phyloP scores from a whole-genome alignment of 176 grass and related monocot genomes.

The Oryza rufipogon region DNA sequence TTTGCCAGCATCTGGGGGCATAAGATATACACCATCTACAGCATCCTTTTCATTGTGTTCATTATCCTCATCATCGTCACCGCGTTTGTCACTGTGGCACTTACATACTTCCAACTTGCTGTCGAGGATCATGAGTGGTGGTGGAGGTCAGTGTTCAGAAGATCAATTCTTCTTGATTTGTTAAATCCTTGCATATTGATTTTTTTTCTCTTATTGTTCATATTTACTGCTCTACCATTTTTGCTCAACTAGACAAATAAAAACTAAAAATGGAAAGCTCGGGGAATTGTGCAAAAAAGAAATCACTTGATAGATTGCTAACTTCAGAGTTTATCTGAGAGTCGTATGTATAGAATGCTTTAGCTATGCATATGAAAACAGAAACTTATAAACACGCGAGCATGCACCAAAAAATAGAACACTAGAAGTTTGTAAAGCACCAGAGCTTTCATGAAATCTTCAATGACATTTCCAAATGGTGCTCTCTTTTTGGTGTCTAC shows the following conservation, averaged over 20 bases:
- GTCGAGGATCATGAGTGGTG: conserved; percentile 97
- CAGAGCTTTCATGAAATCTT: conserved; percentile 8
- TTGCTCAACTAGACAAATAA: background rate
- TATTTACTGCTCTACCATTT: conserved; percentile 6
- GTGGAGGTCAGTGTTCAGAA: conserved; percentile 82
- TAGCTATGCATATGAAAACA: background rate
- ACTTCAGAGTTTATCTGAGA: background rate
- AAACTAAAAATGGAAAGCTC: conserved; percentile 11
- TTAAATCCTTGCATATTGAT: background rate
- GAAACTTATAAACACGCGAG: background rate
- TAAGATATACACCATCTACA: conserved; percentile 98
- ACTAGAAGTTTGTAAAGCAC: background rate
- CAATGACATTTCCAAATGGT: background rate
- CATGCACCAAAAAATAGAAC: background rate
- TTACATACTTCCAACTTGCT: conserved; percentile 95
- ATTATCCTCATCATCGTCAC: conserved; percentile 97
- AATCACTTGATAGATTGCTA: conserved; percentile 7
- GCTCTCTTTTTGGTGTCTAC: background rate
- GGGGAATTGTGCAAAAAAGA: too few relatives aligned
- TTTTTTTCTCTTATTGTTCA: background rate
- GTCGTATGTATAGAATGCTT: conserved; percentile 4
- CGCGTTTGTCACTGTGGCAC: conserved; percentile 88
- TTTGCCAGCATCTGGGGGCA: conserved; percentile 97
- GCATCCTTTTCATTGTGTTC: conserved; percentile 95
- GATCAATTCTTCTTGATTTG: conserved; percentile 14